phyloP scores from a whole-genome alignment of 1,139 yeast genomes.

The Blastobotrys proliferans region DNA sequence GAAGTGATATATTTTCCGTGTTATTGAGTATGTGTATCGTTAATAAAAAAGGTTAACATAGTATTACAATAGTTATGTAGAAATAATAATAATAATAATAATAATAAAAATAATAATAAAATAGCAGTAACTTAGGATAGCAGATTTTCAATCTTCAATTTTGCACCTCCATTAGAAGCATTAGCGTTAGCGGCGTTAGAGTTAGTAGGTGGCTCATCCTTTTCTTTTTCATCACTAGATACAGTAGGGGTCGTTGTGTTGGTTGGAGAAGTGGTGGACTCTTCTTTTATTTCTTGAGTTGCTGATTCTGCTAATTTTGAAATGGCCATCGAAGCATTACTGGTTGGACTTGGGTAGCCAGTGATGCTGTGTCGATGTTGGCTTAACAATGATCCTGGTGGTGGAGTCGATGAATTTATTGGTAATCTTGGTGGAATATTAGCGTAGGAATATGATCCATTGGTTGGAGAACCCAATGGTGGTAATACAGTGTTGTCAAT shows the following conservation, averaged over 20 bases:
- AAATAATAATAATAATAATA: background rate
- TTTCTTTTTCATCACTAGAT: slow-evolving; percentile 8
- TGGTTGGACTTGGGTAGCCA: slow-evolving; percentile 14
- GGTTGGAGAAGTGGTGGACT: background rate
- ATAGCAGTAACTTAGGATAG: slow-evolving; percentile 20
- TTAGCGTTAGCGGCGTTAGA: background rate
- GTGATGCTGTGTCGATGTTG: slow-evolving; percentile 18
- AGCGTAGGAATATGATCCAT: slow-evolving; percentile 10
- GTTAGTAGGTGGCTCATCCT: background rate
- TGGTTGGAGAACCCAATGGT: slow-evolving; percentile 11
- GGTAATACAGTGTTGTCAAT: slow-evolving; percentile 16
- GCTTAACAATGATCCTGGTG: background rate
- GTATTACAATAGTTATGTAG: no score
- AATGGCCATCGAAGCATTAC: slow-evolving; percentile 7
- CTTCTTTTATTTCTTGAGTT: background rate
- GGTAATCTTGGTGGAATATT: slow-evolving; percentile 4
- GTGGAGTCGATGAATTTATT: slow-evolving; percentile 11
- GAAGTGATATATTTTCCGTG: background rate
- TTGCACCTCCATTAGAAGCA: slow-evolving; percentile 13
- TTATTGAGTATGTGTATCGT: background rate
- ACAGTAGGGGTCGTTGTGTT: slow-evolving; percentile 8
- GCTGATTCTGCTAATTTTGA: slow-evolving; percentile 3
- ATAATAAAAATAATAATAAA: slow-evolving; percentile 3
- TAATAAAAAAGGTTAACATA: background rate
- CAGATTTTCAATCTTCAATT: slow-evolving; percentile 27